These are phyloP conservation scores for Pterocarpus santalinus DNA, from an alignment of 306 rosid genomes.

Conservation along the genomic window DNA sequence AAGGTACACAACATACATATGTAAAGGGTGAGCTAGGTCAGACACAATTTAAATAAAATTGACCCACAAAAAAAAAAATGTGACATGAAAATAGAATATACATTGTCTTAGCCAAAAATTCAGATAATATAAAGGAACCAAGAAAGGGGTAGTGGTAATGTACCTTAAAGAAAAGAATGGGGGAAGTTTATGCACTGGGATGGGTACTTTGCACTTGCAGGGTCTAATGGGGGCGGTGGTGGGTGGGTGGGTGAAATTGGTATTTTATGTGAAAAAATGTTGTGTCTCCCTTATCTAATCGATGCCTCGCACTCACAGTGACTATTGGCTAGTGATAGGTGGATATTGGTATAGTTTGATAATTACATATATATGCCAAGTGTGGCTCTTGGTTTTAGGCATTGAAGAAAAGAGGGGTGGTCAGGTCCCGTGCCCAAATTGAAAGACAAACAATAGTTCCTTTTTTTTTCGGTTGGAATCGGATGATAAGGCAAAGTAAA, in stretches of 20 bases:
- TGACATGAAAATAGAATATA: constrained; percentile 61
- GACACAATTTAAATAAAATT: constrained; percentile 55
- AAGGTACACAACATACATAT: constrained; percentile 47
- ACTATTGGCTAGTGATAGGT: constrained; percentile 44
- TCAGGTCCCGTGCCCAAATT: constrained; percentile 72
- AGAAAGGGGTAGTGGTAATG: constrained; percentile 52
- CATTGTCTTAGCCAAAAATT: constrained; percentile 56
- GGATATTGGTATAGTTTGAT: background rate
- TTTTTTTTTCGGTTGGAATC: background rate
- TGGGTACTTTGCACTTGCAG: constrained; percentile 41
- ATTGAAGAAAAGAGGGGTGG: constrained; percentile 41
- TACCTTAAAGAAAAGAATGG: constrained; percentile 56
- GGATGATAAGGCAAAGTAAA: too few species aligned
- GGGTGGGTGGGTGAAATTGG: constrained; percentile 40
- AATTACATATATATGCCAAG: constrained; percentile 22
- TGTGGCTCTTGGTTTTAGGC: constrained; percentile 54
- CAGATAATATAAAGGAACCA: constrained; percentile 43
- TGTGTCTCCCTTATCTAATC: constrained; percentile 38
- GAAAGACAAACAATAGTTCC: constrained; percentile 8
- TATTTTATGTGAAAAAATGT: constrained; percentile 50
- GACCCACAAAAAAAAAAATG: constrained; percentile 59
- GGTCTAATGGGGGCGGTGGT: constrained; percentile 44
- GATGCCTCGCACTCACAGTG: constrained; percentile 43
- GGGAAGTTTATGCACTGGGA: constrained; percentile 53
- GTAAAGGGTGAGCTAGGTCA: constrained; percentile 57